Evolutionary conservation across 2,329 filamentous ascomycete species (phyloP).

Genomic region (Macrophomina pseudophaseolina): DNA sequence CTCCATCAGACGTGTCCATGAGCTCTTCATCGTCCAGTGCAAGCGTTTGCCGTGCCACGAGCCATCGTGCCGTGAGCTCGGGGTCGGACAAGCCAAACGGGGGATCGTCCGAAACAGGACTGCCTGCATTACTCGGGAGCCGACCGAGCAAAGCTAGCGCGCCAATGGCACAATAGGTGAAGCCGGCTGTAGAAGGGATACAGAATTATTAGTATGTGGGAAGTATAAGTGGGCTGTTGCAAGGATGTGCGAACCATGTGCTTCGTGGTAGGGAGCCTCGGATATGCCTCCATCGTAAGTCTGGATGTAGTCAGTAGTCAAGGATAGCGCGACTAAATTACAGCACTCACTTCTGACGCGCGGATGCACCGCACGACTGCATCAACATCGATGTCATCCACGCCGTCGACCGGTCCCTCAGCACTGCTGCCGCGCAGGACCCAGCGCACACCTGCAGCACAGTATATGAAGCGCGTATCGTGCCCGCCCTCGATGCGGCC

Average conservation of each 20-base stretch:
- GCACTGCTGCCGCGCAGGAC: conserved; percentile 69
- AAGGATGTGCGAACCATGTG: conserved; percentile 66
- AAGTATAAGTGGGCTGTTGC: not conserved
- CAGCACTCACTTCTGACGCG: conserved; percentile 54
- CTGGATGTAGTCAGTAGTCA: conserved; percentile 38
- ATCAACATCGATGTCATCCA: conserved; percentile 76
- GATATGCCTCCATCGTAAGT: conserved; percentile 85
- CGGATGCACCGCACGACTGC: conserved; percentile 73
- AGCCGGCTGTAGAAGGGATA: conserved; percentile 66
- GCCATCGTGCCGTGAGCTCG: conserved; percentile 50
- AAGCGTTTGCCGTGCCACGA: conserved; percentile 53
- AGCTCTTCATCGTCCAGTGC: conserved; percentile 50
- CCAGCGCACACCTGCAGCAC: conserved; percentile 81
- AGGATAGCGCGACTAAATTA: conserved; percentile 31
- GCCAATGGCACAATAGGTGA: conserved; percentile 85
- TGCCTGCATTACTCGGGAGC: conserved; percentile 47
- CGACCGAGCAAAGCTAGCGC: conserved; percentile 77
- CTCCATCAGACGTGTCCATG: conserved; percentile 44
- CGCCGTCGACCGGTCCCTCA: conserved; percentile 59
- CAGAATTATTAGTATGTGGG: not conserved
- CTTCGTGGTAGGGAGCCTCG: conserved; percentile 78
- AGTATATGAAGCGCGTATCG: conserved; percentile 88
- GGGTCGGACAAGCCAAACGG: conserved; percentile 44
- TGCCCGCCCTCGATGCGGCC: conserved; percentile 73
- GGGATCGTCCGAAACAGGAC: conserved; percentile 13